Conservation (phyloP, 768 basidiomycete genomes). For the Rossbeevera mucosa region DNA sequence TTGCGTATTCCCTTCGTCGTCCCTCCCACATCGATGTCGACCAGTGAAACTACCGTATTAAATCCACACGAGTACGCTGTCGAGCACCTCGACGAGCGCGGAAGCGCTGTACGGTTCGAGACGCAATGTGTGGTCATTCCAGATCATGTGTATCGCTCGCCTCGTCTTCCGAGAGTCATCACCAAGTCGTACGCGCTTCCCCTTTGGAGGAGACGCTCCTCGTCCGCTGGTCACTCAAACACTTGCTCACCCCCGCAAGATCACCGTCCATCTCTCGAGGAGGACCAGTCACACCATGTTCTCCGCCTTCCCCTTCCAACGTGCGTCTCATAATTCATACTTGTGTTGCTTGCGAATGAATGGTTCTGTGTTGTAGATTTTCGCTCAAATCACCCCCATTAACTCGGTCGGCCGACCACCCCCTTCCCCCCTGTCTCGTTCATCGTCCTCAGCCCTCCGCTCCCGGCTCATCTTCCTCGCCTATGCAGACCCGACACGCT, state of each 20-base stretch:
- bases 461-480: neutral
- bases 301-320: constrained; percentile 61
- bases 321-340: constrained; percentile 33
- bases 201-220: constrained; percentile 49
- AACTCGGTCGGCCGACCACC: constrained; percentile 30
- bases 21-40: constrained; percentile 12
- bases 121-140: constrained; percentile 72
- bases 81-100: constrained; percentile 18
- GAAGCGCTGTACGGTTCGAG: constrained; percentile 60
- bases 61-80: neutral
- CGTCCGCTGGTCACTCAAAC: constrained; percentile 10
- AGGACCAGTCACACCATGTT: constrained; percentile 42
- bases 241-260: constrained; percentile 23
- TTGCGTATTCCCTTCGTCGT: neutral
- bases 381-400: constrained; percentile 40
- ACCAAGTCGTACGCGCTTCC: constrained; percentile 68
- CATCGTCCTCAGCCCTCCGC: constrained; percentile 34
- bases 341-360: neutral
- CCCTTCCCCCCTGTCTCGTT: constrained; percentile 53
- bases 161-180: constrained; percentile 47
- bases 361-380: constrained; percentile 34
- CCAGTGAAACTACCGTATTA: neutral
- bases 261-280: constrained; percentile 17
- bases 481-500: constrained; percentile 7
- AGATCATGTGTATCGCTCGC: constrained; percentile 35